Evolutionary conservation across 106 monocot genomes (phyloP), one percentile per base, ranked within the genome.

Genomic region (Triglochin maritima): DNA sequence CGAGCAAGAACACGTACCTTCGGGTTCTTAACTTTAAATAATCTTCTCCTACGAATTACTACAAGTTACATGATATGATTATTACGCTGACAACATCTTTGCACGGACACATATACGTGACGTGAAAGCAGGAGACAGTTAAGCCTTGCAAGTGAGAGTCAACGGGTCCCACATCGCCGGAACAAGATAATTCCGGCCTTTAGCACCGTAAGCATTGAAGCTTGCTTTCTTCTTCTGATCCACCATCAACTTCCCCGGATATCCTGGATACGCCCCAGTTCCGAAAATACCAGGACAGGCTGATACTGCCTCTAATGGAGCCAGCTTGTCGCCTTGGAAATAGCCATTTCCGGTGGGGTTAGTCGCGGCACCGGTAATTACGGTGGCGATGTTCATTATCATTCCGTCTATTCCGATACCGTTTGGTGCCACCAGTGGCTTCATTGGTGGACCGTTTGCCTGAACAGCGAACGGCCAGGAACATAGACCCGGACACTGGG

Each of bases 271-370:
- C 12, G 73, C 73, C 43, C 65, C 65, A 5, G n/a, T 14, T 47
- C 73, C 73, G 41, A 74, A 74, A 2, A 74, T 44, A 46, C 72
- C 72, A 43, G 62, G 11, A 63, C 72, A 72, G 4, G 72, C 72
- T 63, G 72, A 57, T 53, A 72, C 73, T 4, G 73, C 73, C 65
- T 74, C 73, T 14, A 74, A 42, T 3, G 73, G 73, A 45, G 64
- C 73, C 29, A 11, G 7, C 65, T 7, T 8, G 55, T 45, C 17
- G 6, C 73, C 73, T 15, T 74, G 73, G 65, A 65, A 74, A 47
- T 57, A 66, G 47, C 73, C 73, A 41, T 47, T 49, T 0, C 65
- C 65, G 29, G 6, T 13, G 43, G 72, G 72, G 44, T 72, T 72
- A 4, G 72, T 72, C 44, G n/a, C 63, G 16, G 72, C 63, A 5